These are phyloP conservation scores for Coemansia sp. DNA, from an alignment of 371 early-diverging fungal species.

Conservation along the genomic window DNA sequence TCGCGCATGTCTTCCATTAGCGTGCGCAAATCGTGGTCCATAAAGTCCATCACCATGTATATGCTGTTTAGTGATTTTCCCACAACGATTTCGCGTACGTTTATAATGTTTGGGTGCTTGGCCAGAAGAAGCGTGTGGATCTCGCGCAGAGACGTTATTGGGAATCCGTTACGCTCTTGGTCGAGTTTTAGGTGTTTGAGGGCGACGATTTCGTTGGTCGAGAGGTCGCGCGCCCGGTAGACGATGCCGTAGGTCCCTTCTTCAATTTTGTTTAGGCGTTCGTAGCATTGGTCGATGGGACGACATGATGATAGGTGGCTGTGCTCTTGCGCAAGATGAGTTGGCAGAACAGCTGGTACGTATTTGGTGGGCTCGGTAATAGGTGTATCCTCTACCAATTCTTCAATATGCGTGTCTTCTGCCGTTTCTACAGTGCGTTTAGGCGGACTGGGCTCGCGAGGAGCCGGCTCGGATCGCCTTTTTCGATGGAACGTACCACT, in stretches of 20 bases:
- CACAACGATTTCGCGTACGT: constrained; percentile 89
- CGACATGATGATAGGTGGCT: constrained; percentile 32
- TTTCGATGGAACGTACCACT: not conserved
- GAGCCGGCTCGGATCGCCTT: not conserved
- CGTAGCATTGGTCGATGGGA: constrained; percentile 60
- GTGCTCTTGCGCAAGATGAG: constrained; percentile 17
- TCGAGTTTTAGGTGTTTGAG: constrained; percentile 97
- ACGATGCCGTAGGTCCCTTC: constrained; percentile 99
- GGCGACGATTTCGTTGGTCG: constrained; percentile 94
- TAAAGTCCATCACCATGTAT: constrained; percentile 96
- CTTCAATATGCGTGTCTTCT: not conserved
- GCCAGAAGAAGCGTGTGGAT: constrained; percentile 84
- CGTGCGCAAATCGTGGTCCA: constrained; percentile 91
- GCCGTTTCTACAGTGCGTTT: not conserved
- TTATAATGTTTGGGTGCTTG: constrained; percentile 93
- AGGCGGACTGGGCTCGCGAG: not conserved
- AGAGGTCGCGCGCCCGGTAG: constrained; percentile 90
- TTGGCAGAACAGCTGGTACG: constrained; percentile 12
- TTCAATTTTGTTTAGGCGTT: constrained; percentile 93
- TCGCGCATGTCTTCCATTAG: constrained; percentile 83
- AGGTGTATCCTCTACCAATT: not conserved
- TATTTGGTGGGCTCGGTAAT: not conserved
- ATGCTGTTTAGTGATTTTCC: constrained; percentile 77
- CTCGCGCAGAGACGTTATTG: constrained; percentile 89
- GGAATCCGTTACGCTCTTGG: constrained; percentile 94